These are phyloP conservation scores for Pachyrhizus erosus DNA, from an alignment of 306 rosid genomes.

Conservation along the genomic window DNA sequence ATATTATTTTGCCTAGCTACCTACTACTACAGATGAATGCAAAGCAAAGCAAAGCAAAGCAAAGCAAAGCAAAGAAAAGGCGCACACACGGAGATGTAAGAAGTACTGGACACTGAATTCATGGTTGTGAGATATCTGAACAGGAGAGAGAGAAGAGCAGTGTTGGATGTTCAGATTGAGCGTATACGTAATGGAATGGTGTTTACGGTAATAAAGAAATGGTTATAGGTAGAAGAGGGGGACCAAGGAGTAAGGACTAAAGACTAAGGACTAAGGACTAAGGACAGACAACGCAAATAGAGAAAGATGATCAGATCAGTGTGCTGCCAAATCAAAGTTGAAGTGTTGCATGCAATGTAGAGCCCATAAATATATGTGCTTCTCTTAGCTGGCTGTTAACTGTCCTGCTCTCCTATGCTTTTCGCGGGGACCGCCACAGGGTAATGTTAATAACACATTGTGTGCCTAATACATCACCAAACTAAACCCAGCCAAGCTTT, in stretches of 20 bases:
- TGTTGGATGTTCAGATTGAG: too few species aligned
- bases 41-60: too few species aligned
- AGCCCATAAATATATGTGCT: conserved; percentile 53
- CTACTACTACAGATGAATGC: conserved; percentile 2
- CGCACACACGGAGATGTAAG: conserved; percentile 30
- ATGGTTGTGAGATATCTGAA: conserved; percentile 50
- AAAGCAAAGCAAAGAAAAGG: too few species aligned
- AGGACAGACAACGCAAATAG: too few species aligned
- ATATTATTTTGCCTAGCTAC: not conserved
- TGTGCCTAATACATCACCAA: not conserved
- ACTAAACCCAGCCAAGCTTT: not conserved
- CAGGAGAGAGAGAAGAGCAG: not conserved
- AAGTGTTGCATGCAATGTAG: conserved; percentile 47
- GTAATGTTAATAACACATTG: not conserved
- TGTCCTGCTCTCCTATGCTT: conserved; percentile 40
- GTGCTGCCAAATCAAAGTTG: conserved; percentile 49
- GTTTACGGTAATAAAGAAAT: too few species aligned
- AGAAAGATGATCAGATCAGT: too few species aligned
- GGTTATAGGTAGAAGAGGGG: too few species aligned
- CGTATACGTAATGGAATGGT: too few species aligned
- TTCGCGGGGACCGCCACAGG: conserved; percentile 47
- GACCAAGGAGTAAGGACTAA: too few species aligned
- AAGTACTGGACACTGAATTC: conserved; percentile 72
- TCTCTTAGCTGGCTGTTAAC: conserved; percentile 63
- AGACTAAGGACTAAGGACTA: too few species aligned